phyloP scores from a whole-genome alignment of 345 rosid species.

The Lepidium sativum region DNA sequence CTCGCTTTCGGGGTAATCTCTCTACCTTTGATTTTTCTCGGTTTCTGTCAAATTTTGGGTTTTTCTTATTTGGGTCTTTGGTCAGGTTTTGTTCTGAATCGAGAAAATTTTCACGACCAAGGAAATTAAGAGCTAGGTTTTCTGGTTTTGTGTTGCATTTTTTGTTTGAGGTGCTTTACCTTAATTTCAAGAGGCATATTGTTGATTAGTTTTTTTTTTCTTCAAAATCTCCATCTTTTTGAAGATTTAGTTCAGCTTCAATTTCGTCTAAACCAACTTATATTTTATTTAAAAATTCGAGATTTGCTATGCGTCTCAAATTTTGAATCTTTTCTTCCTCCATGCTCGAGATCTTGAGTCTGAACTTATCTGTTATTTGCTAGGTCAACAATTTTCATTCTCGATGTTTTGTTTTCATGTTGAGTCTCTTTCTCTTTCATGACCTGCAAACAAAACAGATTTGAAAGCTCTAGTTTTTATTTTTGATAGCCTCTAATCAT shows the following conservation, averaged over 20 bases:
- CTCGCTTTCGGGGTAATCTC: not conserved
- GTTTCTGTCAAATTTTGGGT: slow-evolving; percentile 7
- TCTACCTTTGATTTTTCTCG: not conserved
- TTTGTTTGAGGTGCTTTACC: not conserved
- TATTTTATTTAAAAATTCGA: not conserved
- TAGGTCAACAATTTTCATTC: not conserved
- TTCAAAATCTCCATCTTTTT: not conserved
- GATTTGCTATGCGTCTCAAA: not conserved
- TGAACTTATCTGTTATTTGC: not conserved
- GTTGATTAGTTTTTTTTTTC: too few relatives aligned
- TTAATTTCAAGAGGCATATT: not conserved
- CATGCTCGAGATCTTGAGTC: not conserved
- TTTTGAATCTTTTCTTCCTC: not conserved
- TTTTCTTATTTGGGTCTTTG: not conserved
- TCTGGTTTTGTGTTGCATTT: not conserved
- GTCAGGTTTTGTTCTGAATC: not conserved
- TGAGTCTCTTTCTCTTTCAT: not conserved
- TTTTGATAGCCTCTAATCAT: not conserved
- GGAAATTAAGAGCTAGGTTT: not conserved
- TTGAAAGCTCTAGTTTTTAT: not conserved
- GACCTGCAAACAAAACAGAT: not conserved
- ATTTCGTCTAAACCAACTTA: not conserved
- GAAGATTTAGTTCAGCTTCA: not conserved
- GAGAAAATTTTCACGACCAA: not conserved
- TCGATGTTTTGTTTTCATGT: not conserved